These are phyloP conservation scores for Mycena galericulata DNA, from an alignment of 768 basidiomycete genomes.

Conservation along the genomic window DNA sequence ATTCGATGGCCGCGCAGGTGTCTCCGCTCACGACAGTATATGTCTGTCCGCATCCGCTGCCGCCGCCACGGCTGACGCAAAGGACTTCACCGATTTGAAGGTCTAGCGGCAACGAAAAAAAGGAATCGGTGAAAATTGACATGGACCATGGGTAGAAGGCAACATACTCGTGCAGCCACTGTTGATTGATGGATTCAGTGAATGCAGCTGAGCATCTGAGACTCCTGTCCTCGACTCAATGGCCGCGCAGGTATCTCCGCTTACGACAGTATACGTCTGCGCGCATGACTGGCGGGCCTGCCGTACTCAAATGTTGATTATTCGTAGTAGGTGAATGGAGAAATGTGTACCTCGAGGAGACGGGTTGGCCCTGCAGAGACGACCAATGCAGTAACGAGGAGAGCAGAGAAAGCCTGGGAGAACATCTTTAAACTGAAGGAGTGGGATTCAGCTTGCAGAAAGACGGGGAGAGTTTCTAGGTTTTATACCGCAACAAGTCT, in stretches of 20 bases:
- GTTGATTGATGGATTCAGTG: constrained; percentile 20
- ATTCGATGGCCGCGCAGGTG: constrained; percentile 24
- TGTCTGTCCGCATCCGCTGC: constrained; percentile 8
- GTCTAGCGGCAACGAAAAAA: background rate
- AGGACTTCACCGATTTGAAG: constrained; percentile 21
- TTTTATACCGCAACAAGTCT: constrained; percentile 14
- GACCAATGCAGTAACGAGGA: constrained; percentile 18
- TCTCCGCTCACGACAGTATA: constrained; percentile 30
- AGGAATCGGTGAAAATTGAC: background rate
- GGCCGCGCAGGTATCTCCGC: constrained; percentile 10
- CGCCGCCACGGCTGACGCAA: constrained; percentile 5
- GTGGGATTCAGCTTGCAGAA: constrained; percentile 14
- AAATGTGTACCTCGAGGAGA: constrained; percentile 23
- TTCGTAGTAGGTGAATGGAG: background rate
- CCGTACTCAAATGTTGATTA: background rate
- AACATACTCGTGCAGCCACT: constrained; percentile 16
- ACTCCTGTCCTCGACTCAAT: constrained; percentile 2
- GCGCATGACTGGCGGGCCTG: constrained; percentile 21
- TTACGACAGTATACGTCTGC: constrained; percentile 12
- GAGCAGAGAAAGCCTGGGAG: constrained; percentile 15
- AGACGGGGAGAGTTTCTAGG: constrained; percentile 1
- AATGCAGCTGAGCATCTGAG: constrained; percentile 9
- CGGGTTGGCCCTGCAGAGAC: constrained; percentile 18
- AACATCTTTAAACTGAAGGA: constrained; percentile 13
- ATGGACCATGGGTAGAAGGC: background rate